Evolutionary conservation across 2,329 filamentous ascomycete species (phyloP), one percentile per base, ranked within the genome.

Genomic region (Beauveria australis): DNA sequence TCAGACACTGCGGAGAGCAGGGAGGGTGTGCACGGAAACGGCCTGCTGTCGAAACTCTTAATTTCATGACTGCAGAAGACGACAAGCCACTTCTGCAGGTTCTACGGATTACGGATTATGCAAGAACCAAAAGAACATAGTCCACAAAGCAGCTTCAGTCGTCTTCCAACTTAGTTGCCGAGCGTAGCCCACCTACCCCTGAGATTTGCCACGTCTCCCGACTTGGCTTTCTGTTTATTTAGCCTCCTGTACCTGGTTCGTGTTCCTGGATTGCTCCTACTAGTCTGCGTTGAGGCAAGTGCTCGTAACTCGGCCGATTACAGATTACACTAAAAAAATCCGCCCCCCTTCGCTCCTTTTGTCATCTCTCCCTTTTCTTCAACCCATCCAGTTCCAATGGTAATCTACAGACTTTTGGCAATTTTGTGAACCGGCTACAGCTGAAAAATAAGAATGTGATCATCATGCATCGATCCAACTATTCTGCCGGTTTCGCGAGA

Each of bases 181-280:
- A 4, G 33, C 33, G 52, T 43, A 24, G 40, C 16, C 18, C n/a
- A 12, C 41, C 40, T 47, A 46, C 59, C 59, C 59, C 59, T 61
- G 53, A 61, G 59, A 61, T 57, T 60, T 52, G 53, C 59, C 59
- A 61, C 59, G 47, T 57, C 57, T 52, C 53, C 52, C 10, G 18
- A 26, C 53, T 24, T 54, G 18, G 28, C 26, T 24, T 55, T 16
- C 43, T 12, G 16, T 7, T 54, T 53, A 55, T 7, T 54, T 53
- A 55, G 44, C 22, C 48, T 49, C 8, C 28, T 14, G 51, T 47
- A 48, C 43, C 43, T 60, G 52, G 55, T 43, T 55, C 51, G 43
- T 55, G 57, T 61, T 61, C 59, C 59, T 61, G 59, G 51, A 54
- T 53, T 41, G 37, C 28, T 16, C 4, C 47, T 49, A 18, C 58